Base-by-base conservation (phyloP, 495 filamentous ascomycete species). In the Penicillium manginii region DNA sequence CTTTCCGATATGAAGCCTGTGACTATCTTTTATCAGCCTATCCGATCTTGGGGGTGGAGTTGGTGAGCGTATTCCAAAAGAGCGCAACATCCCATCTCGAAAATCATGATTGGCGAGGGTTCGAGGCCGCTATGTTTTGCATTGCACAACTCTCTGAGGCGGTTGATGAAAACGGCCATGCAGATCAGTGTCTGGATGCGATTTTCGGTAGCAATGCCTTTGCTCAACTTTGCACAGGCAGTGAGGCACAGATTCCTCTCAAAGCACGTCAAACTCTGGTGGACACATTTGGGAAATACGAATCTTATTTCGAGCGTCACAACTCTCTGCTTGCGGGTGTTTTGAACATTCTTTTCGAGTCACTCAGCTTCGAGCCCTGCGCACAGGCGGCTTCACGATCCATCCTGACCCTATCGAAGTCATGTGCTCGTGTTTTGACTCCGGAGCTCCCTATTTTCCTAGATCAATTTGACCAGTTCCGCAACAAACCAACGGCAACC, bases 121-220 rank as follows among this genome's bases (percentile, higher is more conserved):
- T 96, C 23, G 94, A 97, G 69, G 89, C 89, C 5, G 83, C 88
- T 1, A 76, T 91, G 33, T 96, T 90, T 70, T 93, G 89, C 65
- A 76, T 98, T 18, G 85, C 87, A 50, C 80, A 86, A 53, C 76
- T 97, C 26, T 84, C 89, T 10, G 93, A 96, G 64, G 87, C 84
- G 26, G 78, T 91, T 31, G 80, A 86, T 47, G 88, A 91, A 23
- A 86, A 89, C 42, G 66, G 77, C 29, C 74, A 80, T 54, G 85
- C 83, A 49, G 91, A 96, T 59, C 76, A 78, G n/a, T 82, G 82
- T 52, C 70, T 98, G 18, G 79, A 82, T 54, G 77, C 75, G 14
- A 81, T 97, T 6, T 96, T 98, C 73, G 96, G 62, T 83, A 91
- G 69, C 26, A 65, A 76, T 19, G 72, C 73, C 18, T 79, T 79